A percentile compares a stretch with the other conserved stretches of the same genome.
These are phyloP conservation scores for Amanita fuliginea DNA, from an alignment of 768 basidiomycete species.

Conservation along the genomic window DNA sequence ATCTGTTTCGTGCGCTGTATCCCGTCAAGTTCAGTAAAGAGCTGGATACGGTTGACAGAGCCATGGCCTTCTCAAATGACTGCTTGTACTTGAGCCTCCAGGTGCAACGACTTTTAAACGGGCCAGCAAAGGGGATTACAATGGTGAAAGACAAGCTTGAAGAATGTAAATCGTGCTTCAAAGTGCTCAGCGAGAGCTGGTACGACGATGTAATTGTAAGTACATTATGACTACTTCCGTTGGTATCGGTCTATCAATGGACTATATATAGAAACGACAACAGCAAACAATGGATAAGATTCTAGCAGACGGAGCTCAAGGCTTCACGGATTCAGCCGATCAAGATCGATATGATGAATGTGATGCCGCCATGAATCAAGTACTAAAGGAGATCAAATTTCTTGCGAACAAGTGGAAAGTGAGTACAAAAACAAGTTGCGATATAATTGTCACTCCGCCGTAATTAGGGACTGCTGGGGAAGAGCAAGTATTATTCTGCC, in stretches of 20 bases:
- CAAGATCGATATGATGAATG: conserved; percentile 71
- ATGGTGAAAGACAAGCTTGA: conserved; percentile 33
- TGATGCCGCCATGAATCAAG: conserved; percentile 53
- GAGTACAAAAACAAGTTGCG: conserved; percentile 38
- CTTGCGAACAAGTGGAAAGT: conserved; percentile 41
- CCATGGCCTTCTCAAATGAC: conserved; percentile 78
- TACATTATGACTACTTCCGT: conserved; percentile 7
- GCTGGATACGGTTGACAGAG: conserved; percentile 37
- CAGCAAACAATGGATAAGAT: conserved; percentile 30
- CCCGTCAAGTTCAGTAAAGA: conserved; percentile 46
- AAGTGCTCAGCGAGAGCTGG: conserved; percentile 53
- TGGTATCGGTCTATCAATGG: conserved; percentile 1
- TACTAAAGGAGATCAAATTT: conserved; percentile 51
- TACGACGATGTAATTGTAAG: conserved; percentile 63
- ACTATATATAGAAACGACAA: conserved; percentile 34
- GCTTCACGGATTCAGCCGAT: conserved; percentile 59
- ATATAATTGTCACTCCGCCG: neutral
- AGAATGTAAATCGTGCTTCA: conserved; percentile 42
- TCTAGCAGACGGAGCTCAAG: conserved; percentile 41
- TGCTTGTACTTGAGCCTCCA: conserved; percentile 55
- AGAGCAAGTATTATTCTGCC: conserved; percentile 59
- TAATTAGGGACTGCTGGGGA: conserved; percentile 52
- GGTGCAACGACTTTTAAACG: conserved; percentile 25
- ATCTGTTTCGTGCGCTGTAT: conserved; percentile 71
- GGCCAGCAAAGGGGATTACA: conserved; percentile 9